Percentiles rank a stretch among this genome's conserved stretches.
These are phyloP conservation scores for Sordaria brevicollis DNA, from an alignment of 495 filamentous ascomycete species.

Conservation along the genomic window DNA sequence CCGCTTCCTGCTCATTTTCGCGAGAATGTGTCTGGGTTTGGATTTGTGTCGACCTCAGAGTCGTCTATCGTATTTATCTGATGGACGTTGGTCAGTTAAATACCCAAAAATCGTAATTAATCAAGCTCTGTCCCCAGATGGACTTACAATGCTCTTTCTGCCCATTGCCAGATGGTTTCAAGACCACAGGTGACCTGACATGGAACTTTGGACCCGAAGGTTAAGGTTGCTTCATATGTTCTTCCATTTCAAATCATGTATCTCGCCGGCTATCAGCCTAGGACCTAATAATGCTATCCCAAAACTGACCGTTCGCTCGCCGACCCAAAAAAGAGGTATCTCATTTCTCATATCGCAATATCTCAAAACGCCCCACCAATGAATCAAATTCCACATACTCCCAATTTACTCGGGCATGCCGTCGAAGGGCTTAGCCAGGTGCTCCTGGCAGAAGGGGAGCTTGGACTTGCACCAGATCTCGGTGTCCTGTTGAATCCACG, in stretches of 20 bases:
- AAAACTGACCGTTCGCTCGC: neutral
- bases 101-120: no score
- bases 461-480: constrained; percentile 62
- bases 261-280: neutral
- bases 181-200: no score
- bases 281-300: neutral
- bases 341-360: neutral
- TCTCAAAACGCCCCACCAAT: neutral
- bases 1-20: no score
- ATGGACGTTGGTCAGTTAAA: no score
- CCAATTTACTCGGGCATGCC: constrained; percentile 48
- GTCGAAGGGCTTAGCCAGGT: constrained; percentile 48
- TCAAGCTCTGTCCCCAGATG: no score
- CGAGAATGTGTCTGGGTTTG: no score
- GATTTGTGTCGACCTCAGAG: no score
- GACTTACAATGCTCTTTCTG: no score
- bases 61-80: no score
- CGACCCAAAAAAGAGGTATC: no score
- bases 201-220: no score
- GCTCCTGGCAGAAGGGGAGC: constrained; percentile 58
- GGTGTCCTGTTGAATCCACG: constrained; percentile 35
- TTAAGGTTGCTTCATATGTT: neutral
- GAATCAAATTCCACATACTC: neutral
- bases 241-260: neutral
- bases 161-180: no score